These are phyloP conservation scores for Podila horticola DNA, from an alignment of 192 early-diverging fungal genomes.

Conservation along the genomic window DNA sequence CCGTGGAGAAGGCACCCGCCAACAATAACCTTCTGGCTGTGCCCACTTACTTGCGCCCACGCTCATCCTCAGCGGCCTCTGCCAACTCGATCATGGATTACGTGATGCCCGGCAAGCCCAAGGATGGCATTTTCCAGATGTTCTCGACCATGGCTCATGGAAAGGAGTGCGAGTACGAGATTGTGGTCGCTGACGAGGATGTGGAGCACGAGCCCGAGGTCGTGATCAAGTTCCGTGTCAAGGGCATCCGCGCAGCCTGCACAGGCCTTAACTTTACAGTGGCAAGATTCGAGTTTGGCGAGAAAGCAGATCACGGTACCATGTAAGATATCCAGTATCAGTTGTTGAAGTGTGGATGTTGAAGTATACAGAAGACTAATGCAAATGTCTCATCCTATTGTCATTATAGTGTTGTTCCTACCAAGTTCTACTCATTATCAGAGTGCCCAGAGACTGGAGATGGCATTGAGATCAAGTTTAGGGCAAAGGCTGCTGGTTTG, in stretches of 20 bases:
- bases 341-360: not conserved
- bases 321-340: slow-evolving; percentile 17
- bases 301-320: slow-evolving; percentile 33
- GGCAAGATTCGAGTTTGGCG: slow-evolving; percentile 44
- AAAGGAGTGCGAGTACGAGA: slow-evolving; percentile 45
- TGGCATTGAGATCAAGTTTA: slow-evolving; percentile 43
- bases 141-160: slow-evolving; percentile 35
- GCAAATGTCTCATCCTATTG: not conserved
- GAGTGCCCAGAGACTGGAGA: slow-evolving; percentile 28
- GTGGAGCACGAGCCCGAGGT: slow-evolving; percentile 42
- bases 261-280: slow-evolving; percentile 49
- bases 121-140: slow-evolving; percentile 50
- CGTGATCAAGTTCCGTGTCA: slow-evolving; percentile 40
- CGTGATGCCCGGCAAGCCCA: slow-evolving; percentile 43
- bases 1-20: slow-evolving; percentile 18
- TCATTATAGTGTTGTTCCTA: slow-evolving; percentile 37
- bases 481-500: slow-evolving; percentile 36
- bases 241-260: slow-evolving; percentile 47
- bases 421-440: slow-evolving; percentile 30
- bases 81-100: slow-evolving; percentile 49
- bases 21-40: slow-evolving; percentile 28
- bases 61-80: slow-evolving; percentile 38
- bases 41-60: slow-evolving; percentile 41
- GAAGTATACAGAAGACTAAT: not conserved
- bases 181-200: slow-evolving; percentile 50